Base-by-base conservation (phyloP, 169 alveolate species). In the Eimeria brunetti region DNA sequence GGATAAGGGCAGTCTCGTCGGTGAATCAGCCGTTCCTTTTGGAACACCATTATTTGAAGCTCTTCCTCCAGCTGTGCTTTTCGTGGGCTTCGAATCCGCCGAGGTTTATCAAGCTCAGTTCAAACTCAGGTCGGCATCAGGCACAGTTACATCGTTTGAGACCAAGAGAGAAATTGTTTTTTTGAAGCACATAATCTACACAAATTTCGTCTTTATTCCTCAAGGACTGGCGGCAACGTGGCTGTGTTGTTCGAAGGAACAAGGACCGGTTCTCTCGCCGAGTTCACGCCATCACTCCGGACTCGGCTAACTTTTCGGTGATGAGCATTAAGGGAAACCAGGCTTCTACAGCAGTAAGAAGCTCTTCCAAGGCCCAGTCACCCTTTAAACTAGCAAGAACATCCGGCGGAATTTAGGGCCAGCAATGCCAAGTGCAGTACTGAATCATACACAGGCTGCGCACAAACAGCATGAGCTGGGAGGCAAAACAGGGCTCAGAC, bases 301-400 rank as follows among this genome's bases (percentile, higher is more conserved):
- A 86, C 93, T 86, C 93, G n/a, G 60, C 75, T 24, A 60, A 86
- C 71, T 86, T 86, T 64, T 86, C 93, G 3, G 93, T 86, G 93
- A 86, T 60, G 67, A 33, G 64, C 56, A 30, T 64, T 27, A 60
- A 86, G 80, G 84, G 24, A n/a, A 38, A 64, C 58, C 80, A 86
- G 83, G 91, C 71, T 49, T 86, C 93, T 86, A 64, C 93, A 86
- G 93, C 93, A 41, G 93, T 86, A 86, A 86, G 93, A 64, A 44
- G 41, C 33, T 18, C 27, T 38, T 60, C 24, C 38, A 84, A 22
- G 14, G 2, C 36, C 30, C 41, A 51, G 6, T 22, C 30, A 33
- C 12, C 41, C 18, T 41, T 33, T 9, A 53, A 36, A 6, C 0
- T 33, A 56, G 12, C 58, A 56, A 27, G n/a, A 62, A 51, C 0